Percentiles rank a stretch among this genome's conserved stretches.
These are phyloP conservation scores for Papiliotrema nemorosa DNA, from an alignment of 1,284 basidiomycete genomes.

Conservation along the genomic window DNA sequence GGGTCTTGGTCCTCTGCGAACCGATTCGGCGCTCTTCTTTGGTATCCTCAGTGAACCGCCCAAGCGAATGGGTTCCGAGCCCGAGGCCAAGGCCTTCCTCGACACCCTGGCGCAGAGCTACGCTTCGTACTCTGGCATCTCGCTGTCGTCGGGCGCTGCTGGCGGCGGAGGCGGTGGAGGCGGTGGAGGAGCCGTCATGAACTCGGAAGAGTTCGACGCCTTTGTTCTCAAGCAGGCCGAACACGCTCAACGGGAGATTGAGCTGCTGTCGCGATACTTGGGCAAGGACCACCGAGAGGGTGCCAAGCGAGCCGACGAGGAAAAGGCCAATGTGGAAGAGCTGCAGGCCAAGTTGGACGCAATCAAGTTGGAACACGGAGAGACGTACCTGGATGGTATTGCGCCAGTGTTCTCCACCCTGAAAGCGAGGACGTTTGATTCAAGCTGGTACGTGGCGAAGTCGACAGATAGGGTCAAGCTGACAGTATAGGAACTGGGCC, in stretches of 20 bases:
- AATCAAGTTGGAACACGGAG: slow-evolving; percentile 74
- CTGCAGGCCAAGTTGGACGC: slow-evolving; percentile 82
- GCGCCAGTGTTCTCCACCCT: slow-evolving; percentile 88
- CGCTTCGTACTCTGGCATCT: slow-evolving; percentile 81
- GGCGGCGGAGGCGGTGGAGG: slow-evolving; percentile 61
- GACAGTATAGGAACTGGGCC: slow-evolving; percentile 70
- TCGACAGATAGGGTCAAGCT: not conserved
- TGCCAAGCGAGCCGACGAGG: slow-evolving; percentile 80
- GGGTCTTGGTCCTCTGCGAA: slow-evolving; percentile 85
- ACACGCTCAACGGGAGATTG: slow-evolving; percentile 88
- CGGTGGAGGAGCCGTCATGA: slow-evolving; percentile 75
- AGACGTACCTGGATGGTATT: slow-evolving; percentile 89
- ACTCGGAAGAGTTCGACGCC: slow-evolving; percentile 96
- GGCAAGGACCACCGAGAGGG: slow-evolving; percentile 88
- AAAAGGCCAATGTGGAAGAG: slow-evolving; percentile 60
- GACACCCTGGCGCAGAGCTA: slow-evolving; percentile 81
- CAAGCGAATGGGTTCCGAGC: slow-evolving; percentile 87
- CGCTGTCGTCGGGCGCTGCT: slow-evolving; percentile 64
- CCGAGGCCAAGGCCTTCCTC: slow-evolving; percentile 89
- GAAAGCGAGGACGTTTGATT: slow-evolving; percentile 97
- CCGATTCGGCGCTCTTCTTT: slow-evolving; percentile 86
- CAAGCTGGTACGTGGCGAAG: slow-evolving; percentile 63
- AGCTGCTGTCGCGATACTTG: slow-evolving; percentile 94
- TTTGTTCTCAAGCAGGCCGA: slow-evolving; percentile 91
- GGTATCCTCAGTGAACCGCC: slow-evolving; percentile 88